Evolutionary conservation across 257 asterid species (phyloP).

Genomic region (Capsicum chinense): DNA sequence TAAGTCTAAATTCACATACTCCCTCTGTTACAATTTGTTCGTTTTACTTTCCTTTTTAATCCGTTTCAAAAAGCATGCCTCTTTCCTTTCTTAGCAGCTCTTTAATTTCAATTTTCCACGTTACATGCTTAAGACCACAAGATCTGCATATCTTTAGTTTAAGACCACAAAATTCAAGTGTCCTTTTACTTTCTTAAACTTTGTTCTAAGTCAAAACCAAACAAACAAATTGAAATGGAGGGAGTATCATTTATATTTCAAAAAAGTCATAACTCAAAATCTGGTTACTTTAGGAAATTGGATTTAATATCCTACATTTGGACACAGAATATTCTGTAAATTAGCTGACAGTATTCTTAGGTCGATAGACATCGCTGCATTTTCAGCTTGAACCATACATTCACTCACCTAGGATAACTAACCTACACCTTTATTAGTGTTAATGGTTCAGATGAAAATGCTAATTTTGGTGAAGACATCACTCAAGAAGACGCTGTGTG

Average conservation of each 20-base stretch:
- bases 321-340: background rate
- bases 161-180: background rate
- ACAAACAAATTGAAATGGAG: background rate
- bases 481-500: slow-evolving; percentile 91
- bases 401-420: slow-evolving; percentile 29
- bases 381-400: background rate
- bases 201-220: background rate
- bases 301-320: background rate
- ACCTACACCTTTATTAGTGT: slow-evolving; percentile 40
- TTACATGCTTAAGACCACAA: background rate
- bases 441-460: slow-evolving; percentile 57
- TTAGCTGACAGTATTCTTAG: background rate
- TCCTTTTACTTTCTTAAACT: background rate
- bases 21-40: background rate
- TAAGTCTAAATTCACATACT: background rate
- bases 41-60: background rate
- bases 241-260: background rate
- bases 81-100: background rate
- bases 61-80: background rate
- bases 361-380: background rate
- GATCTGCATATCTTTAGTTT: background rate
- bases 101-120: background rate
- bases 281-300: background rate
- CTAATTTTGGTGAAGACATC: slow-evolving; percentile 66
- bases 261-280: background rate